These are phyloP conservation scores for carrot (Daucus carota) DNA, from an alignment of 129 eudicot genomes.

Conservation along the genomic window DH1_v3.0 NC_030381.2:54596501-54597000, in stretches of 20 bases:
- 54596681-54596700: slow-evolving; percentile 77
- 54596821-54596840: not conserved
- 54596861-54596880: not conserved
- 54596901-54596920: too few species aligned
- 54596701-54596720: slow-evolving; percentile 76
- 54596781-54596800: not conserved
- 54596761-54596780: not conserved
- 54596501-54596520: not conserved
- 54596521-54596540: not conserved
- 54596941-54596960: too few species aligned
- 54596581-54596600: too few species aligned
- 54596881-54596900: not conserved
- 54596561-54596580: too few species aligned
- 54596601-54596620: not conserved
- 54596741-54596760: slow-evolving; percentile 53
- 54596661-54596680: slow-evolving; percentile 19
- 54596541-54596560: not conserved
- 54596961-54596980: too few species aligned
- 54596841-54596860: not conserved
- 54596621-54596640: not conserved
- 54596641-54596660: not conserved
- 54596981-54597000: too few species aligned
- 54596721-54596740: slow-evolving; percentile 96
- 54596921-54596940: too few species aligned
- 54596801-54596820: not conserved